These are phyloP conservation scores for Barnettozyma salicaria DNA, from an alignment of 805 yeast genomes.

Conservation along the genomic window DNA sequence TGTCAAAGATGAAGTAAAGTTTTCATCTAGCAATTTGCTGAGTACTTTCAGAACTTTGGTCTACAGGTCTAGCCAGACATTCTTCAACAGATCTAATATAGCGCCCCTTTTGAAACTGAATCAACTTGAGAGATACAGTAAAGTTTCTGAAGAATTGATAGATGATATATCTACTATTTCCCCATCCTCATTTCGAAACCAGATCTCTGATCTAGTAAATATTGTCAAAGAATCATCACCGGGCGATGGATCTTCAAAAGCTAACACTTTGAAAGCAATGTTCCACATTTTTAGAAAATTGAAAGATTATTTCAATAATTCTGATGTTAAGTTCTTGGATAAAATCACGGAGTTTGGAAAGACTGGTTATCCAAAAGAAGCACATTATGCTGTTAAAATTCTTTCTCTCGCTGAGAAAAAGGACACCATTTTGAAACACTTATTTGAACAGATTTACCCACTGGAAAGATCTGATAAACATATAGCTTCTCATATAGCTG, in stretches of 20 bases:
- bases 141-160: slow-evolving; percentile 46
- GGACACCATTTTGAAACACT: slow-evolving; percentile 34
- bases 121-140: slow-evolving; percentile 22
- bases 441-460: slow-evolving; percentile 45
- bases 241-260: slow-evolving; percentile 15
- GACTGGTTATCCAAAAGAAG: slow-evolving; percentile 52
- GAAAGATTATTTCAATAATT: slow-evolving; percentile 42
- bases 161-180: slow-evolving; percentile 51
- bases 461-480: slow-evolving; percentile 33
- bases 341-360: slow-evolving; percentile 41
- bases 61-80: slow-evolving; percentile 52
- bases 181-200: slow-evolving; percentile 61
- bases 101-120: slow-evolving; percentile 43
- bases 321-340: slow-evolving; percentile 36
- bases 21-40: slow-evolving; percentile 44
- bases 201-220: slow-evolving; percentile 44
- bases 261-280: slow-evolving; percentile 47
- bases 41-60: slow-evolving; percentile 50
- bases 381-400: slow-evolving; percentile 58
- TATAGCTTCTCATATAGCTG: slow-evolving; percentile 51
- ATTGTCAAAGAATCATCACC: slow-evolving; percentile 30
- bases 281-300: slow-evolving; percentile 51
- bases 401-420: slow-evolving; percentile 42
- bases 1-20: slow-evolving; percentile 27
- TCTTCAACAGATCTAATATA: slow-evolving; percentile 63